Evolutionary conservation across 345 rosid species (phyloP).

Genomic region (Hirschfeldia incana): DNA sequence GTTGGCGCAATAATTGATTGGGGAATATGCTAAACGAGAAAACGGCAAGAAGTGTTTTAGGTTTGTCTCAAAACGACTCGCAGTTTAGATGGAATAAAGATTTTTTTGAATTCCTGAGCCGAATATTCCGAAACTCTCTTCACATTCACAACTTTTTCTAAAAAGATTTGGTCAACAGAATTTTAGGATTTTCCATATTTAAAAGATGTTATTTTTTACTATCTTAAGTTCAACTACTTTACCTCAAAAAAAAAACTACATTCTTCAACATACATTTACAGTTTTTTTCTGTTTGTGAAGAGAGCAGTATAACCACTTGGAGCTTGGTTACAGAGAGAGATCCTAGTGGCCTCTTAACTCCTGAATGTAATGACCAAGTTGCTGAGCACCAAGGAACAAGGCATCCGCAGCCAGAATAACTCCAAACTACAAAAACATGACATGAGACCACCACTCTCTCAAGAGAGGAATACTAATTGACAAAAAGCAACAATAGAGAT

Average conservation of each 20-base stretch:
- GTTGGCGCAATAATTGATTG: conserved; percentile 46
- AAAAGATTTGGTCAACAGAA: not conserved
- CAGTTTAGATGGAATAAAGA: conserved; percentile 8
- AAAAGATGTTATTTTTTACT: not conserved
- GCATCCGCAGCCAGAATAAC: conserved; percentile 75
- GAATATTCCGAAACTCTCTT: conserved; percentile 5
- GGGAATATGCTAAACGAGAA: conserved; percentile 18
- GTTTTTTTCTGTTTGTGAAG: not conserved
- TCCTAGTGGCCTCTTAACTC: conserved; percentile 65
- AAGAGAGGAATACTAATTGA: not conserved
- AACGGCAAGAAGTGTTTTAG: conserved; percentile 16
- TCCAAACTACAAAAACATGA: conserved; percentile 53
- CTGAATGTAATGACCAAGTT: conserved; percentile 64
- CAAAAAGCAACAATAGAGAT: conserved; percentile 4
- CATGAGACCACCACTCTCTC: not conserved
- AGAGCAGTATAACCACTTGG: conserved; percentile 1
- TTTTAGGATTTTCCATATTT: not conserved
- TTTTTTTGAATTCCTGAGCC: not conserved
- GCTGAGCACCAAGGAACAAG: conserved; percentile 74
- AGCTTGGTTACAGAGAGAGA: conserved; percentile 24
- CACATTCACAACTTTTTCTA: not conserved
- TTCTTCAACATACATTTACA: conserved; percentile 23
- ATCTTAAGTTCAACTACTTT: conserved; percentile 15
- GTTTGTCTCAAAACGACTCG: conserved; percentile 10
- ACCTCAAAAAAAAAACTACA: conserved; percentile 36